These are phyloP conservation scores for Globisporangium okanoganense DNA, from an alignment of 352 stramenopile genomes.

Conservation along the genomic window DNA sequence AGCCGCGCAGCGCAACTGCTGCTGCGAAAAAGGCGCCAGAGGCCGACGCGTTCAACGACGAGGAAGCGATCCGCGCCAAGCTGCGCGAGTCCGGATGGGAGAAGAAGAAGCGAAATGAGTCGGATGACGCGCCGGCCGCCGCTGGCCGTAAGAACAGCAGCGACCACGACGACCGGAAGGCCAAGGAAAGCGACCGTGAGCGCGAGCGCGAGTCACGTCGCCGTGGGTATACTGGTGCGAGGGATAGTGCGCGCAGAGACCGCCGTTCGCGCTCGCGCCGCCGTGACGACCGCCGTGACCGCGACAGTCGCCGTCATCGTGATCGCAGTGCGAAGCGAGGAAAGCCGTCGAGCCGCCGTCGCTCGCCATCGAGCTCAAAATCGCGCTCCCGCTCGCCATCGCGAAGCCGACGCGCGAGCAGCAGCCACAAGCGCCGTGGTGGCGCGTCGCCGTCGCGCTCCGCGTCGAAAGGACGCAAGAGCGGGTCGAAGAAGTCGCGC, in stretches of 20 bases:
- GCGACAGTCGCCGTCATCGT: constrained; percentile 27
- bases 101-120: constrained; percentile 34
- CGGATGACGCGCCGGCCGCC: constrained; percentile 10
- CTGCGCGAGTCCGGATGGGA: constrained; percentile 68
- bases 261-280: constrained; percentile 25
- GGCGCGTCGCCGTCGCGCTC: constrained; percentile 10
- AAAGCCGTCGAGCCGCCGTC: constrained; percentile 27
- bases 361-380: constrained; percentile 16
- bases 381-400: constrained; percentile 30
- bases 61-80: constrained; percentile 71
- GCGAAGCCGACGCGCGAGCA: constrained; percentile 7
- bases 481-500: constrained; percentile 19
- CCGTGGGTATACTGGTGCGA: constrained; percentile 9
- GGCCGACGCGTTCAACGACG: constrained; percentile 31
- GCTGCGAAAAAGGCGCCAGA: neutral
- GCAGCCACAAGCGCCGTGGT: constrained; percentile 12
- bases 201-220: constrained; percentile 11
- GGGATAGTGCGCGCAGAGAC: neutral
- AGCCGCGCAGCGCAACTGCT: neutral
- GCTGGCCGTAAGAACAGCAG: constrained; percentile 17
- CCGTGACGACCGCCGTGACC: constrained; percentile 21
- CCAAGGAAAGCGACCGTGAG: constrained; percentile 8
- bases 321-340: constrained; percentile 21
- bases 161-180: neutral
- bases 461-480: constrained; percentile 12